phyloP scores from a whole-genome alignment of 2,329 filamentous ascomycete genomes.

The Colletotrichum tabaci region DNA sequence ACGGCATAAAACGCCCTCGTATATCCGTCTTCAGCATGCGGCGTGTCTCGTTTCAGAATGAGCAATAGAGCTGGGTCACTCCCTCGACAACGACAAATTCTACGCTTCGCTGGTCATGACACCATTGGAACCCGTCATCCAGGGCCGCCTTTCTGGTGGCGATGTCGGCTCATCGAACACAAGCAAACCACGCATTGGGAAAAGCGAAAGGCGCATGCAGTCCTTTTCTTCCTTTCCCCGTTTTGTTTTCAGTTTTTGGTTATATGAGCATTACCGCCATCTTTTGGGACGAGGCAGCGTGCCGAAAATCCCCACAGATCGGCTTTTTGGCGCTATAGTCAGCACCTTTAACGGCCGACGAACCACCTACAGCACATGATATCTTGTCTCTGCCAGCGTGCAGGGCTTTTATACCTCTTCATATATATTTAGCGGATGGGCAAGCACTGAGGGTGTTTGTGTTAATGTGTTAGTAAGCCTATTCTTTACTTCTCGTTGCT shows the following conservation, averaged over 20 bases:
- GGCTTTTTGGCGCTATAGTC: constrained; percentile 16
- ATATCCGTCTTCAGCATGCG: constrained; percentile 36
- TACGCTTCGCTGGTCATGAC: background rate
- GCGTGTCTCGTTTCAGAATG: constrained; percentile 37
- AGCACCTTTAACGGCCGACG: constrained; percentile 27
- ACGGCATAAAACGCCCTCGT: constrained; percentile 31
- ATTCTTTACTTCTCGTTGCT: constrained; percentile 11
- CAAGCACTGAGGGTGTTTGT: constrained; percentile 29
- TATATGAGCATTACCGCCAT: constrained; percentile 9
- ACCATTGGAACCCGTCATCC: background rate
- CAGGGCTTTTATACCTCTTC: constrained; percentile 29
- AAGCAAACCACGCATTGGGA: constrained; percentile 32
- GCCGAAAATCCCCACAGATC: constrained; percentile 3
- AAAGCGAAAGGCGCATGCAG: constrained; percentile 26
- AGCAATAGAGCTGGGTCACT: constrained; percentile 28
- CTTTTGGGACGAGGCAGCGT: constrained; percentile 18
- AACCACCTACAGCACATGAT: constrained; percentile 34
- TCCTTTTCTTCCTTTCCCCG: background rate
- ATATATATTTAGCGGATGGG: constrained; percentile 24
- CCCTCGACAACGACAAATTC: constrained; percentile 14
- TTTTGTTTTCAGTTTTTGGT: constrained; percentile 8
- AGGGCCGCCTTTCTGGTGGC: constrained; percentile 19
- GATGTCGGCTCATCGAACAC: background rate
- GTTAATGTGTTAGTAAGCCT: constrained; percentile 35
- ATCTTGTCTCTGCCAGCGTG: constrained; percentile 25